Evolutionary conservation across 495 filamentous ascomycete species (phyloP).

Genomic region (Cudoniella acicularis): DNA sequence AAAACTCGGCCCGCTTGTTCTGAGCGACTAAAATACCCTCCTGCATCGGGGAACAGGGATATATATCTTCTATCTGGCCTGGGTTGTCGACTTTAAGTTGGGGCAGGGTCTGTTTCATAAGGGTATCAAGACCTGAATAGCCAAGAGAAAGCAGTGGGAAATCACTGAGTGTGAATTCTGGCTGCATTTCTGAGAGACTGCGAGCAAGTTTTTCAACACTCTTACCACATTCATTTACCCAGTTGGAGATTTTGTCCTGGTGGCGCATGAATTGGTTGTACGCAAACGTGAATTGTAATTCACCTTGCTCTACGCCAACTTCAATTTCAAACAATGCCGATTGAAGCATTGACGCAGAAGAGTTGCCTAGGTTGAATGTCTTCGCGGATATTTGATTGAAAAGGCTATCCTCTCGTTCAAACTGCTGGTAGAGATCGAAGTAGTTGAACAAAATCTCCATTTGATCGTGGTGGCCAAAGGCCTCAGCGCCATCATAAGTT

Average conservation of each 20-base stretch:
- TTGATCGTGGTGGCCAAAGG: conserved; percentile 7
- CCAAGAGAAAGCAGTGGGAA: conserved; percentile 60
- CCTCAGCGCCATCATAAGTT: not conserved
- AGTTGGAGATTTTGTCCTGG: conserved; percentile 50
- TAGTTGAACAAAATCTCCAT: conserved; percentile 72
- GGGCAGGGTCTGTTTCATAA: conserved; percentile 44
- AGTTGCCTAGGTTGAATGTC: conserved; percentile 49
- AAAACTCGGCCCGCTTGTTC: conserved; percentile 44
- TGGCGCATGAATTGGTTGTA: conserved; percentile 59
- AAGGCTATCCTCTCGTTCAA: conserved; percentile 57
- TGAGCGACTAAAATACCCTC: conserved; percentile 64
- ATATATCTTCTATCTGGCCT: conserved; percentile 62
- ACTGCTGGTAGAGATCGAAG: conserved; percentile 58
- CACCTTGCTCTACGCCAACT: conserved; percentile 55
- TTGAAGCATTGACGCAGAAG: conserved; percentile 40
- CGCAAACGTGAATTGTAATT: conserved; percentile 57
- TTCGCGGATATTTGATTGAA: conserved; percentile 51
- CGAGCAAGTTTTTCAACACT: conserved; percentile 48
- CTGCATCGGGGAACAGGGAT: conserved; percentile 67
- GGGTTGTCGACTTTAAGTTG: conserved; percentile 63
- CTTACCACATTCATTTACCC: conserved; percentile 57
- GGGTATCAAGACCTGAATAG: conserved; percentile 46
- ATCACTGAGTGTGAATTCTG: conserved; percentile 55
- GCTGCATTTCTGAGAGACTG: conserved; percentile 42
- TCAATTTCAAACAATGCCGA: conserved; percentile 65